Conservation (phyloP, 371 early-diverging fungal species). For the Apophysomyces trapeziformis region DNA sequence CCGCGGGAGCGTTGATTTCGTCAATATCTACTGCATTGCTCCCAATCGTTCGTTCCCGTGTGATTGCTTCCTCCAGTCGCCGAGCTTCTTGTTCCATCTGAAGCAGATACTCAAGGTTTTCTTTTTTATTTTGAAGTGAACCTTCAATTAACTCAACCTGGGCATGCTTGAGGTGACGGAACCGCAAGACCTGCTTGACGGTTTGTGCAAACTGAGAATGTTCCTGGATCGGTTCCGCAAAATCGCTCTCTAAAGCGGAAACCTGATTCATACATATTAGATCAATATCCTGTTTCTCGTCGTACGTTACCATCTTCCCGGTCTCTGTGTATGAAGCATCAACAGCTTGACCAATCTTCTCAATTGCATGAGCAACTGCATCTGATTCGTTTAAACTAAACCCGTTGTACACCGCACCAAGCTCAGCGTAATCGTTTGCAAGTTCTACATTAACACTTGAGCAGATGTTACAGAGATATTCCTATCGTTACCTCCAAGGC, state of each 20-base stretch:
- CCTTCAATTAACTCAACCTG: conserved; percentile 83
- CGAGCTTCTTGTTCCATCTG: conserved; percentile 85
- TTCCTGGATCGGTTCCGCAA: conserved; percentile 86
- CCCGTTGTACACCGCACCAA: conserved; percentile 93
- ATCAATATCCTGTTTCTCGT: neutral
- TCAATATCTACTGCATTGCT: conserved; percentile 35
- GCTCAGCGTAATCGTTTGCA: conserved; percentile 80
- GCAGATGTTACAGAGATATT: neutral
- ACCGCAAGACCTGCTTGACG: conserved; percentile 84
- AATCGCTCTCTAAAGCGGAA: conserved; percentile 72
- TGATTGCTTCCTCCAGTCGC: conserved; percentile 81
- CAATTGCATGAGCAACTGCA: conserved; percentile 81
- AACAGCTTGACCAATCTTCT: conserved; percentile 88
- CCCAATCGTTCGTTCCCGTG: conserved; percentile 41
- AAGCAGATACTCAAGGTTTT: conserved; percentile 67
- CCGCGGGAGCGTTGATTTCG: conserved; percentile 27
- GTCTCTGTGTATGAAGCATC: conserved; percentile 84
- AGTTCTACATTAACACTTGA: conserved; percentile 37
- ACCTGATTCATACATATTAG: neutral
- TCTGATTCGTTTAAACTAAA: conserved; percentile 87
- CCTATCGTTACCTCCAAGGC: conserved; percentile 61
- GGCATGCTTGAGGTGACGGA: conserved; percentile 84
- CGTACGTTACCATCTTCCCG: conserved; percentile 60
- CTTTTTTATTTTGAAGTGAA: conserved; percentile 72
- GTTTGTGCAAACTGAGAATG: conserved; percentile 86